Evolutionary conservation across 441 rosid species (phyloP).

Genomic region (Eutrema salsugineum): DNA sequence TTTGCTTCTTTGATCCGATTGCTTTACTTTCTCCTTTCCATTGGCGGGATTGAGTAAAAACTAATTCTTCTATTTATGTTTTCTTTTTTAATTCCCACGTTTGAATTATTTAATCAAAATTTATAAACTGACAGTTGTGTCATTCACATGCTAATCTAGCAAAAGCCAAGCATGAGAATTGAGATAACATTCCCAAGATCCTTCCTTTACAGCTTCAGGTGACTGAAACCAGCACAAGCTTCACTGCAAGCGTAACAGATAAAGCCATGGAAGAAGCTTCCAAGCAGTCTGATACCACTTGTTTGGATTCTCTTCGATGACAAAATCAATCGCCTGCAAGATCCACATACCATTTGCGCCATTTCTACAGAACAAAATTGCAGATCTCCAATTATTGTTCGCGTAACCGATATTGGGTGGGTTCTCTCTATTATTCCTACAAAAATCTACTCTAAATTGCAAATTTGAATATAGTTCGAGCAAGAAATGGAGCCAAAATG

Average conservation of each 20-base stretch:
- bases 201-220: background rate
- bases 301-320: conserved; percentile 64
- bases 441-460: no score
- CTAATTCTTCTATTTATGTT: background rate
- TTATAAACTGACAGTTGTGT: background rate
- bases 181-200: background rate
- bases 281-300: conserved; percentile 22
- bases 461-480: background rate
- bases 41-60: background rate
- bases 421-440: background rate
- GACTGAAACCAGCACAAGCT: background rate
- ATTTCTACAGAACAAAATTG: conserved; percentile 31
- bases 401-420: background rate
- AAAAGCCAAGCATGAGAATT: background rate
- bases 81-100: background rate
- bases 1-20: background rate
- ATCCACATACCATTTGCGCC: conserved; percentile 81
- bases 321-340: conserved; percentile 71
- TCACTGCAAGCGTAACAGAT: background rate
- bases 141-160: background rate
- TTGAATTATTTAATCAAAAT: background rate
- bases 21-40: background rate
- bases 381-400: background rate
- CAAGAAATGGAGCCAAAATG: background rate
- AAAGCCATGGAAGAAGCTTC: background rate